Percentiles rank a stretch among this genome's conserved stretches.
Evolutionary conservation across 148 eudicot genomes (phyloP).

Genomic region (Salicornia ramosissima): DNA sequence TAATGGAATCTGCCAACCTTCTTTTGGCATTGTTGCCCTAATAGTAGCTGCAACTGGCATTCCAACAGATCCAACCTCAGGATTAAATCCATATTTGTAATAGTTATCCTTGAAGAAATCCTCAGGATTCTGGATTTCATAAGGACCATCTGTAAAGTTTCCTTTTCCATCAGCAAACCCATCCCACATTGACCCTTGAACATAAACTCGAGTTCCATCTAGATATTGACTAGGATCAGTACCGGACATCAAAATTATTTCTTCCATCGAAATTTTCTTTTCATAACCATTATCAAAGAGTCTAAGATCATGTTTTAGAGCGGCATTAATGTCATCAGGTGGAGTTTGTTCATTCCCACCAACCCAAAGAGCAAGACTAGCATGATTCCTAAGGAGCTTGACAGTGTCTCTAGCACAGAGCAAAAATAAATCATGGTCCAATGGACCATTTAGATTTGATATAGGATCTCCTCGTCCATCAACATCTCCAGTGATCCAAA

Average conservation of each 20-base stretch:
- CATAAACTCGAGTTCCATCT: slow-evolving; percentile 85
- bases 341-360: slow-evolving; percentile 99
- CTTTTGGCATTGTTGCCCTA: slow-evolving; percentile 86
- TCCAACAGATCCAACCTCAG: slow-evolving; percentile 97
- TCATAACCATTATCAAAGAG: slow-evolving; percentile 40
- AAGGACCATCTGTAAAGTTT: slow-evolving; percentile 85
- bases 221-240: slow-evolving; percentile 86
- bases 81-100: slow-evolving; percentile 84
- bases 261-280: slow-evolving; percentile 25
- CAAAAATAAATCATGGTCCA: slow-evolving; percentile 90
- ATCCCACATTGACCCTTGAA: slow-evolving; percentile 98
- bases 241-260: slow-evolving; percentile 17
- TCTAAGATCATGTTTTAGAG: slow-evolving; percentile 59
- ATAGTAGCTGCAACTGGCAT: slow-evolving; percentile 98
- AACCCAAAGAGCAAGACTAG: slow-evolving; percentile 99
- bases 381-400: slow-evolving; percentile 89
- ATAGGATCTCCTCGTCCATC: slow-evolving; percentile 95
- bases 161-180: slow-evolving; percentile 94
- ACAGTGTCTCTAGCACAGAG: slow-evolving; percentile 90
- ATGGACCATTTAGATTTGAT: slow-evolving; percentile 93
- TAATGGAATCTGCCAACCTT: slow-evolving; percentile 83
- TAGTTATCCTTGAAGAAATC: slow-evolving; percentile 76
- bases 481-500: slow-evolving; percentile 95
- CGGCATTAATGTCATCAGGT: slow-evolving; percentile 72
- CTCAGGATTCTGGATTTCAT: slow-evolving; percentile 93